Conservation (phyloP, 768 basidiomycete species). For the Suillus ampliporus region DNA sequence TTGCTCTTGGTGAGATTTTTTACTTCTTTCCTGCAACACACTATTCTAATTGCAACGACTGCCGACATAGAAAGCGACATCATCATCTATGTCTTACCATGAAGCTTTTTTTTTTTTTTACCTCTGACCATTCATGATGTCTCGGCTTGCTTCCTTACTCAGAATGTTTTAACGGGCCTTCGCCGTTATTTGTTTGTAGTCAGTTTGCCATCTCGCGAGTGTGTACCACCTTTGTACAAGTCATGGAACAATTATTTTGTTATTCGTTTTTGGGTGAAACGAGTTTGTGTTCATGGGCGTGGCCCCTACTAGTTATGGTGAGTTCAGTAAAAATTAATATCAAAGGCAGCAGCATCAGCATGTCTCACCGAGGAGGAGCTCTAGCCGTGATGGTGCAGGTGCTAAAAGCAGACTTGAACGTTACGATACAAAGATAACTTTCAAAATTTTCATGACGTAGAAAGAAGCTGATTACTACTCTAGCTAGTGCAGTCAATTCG, state of each 20-base stretch:
- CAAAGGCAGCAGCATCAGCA: too few relatives aligned
- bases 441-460: too few relatives aligned
- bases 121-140: not conserved
- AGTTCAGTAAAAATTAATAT: too few relatives aligned
- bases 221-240: not conserved
- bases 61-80: not conserved
- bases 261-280: not conserved
- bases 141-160: not conserved
- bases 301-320: too few relatives aligned
- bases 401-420: not conserved
- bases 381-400: too few relatives aligned
- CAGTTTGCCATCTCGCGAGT: not conserved
- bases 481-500: too few relatives aligned
- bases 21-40: not conserved
- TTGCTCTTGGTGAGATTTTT: not conserved
- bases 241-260: too few relatives aligned
- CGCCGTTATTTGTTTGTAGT: not conserved
- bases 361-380: too few relatives aligned
- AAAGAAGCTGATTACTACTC: too few relatives aligned
- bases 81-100: not conserved
- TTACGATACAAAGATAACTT: not conserved
- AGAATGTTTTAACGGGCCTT: not conserved
- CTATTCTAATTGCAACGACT: not conserved
- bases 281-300: not conserved
- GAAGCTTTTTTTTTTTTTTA: not conserved